A percentile compares a stretch with the other conserved stretches of the same genome.
These are phyloP conservation scores for Mayamaea pseudoterrestris DNA, from an alignment of 108 stramenopile genomes.

Conservation along the genomic window DNA sequence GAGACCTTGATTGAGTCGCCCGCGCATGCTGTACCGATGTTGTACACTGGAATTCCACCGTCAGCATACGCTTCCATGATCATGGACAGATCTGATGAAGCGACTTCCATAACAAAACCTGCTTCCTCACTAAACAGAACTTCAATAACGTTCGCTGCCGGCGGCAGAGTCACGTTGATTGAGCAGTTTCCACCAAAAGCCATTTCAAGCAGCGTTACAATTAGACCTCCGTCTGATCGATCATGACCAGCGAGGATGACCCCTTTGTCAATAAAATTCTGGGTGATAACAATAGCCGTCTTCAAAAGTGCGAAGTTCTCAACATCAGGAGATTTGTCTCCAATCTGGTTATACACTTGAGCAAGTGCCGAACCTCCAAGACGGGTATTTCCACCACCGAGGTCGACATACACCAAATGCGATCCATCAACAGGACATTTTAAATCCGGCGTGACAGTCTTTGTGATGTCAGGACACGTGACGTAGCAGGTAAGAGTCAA, in stretches of 20 bases:
- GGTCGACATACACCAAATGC: conserved; percentile 78
- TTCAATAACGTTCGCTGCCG: conserved; percentile 59
- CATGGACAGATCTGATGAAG: conserved; percentile 26
- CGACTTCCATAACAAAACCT: conserved; percentile 88
- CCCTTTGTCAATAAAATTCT: conserved; percentile 72
- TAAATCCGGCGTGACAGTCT: conserved; percentile 94
- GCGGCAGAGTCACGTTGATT: conserved; percentile 73
- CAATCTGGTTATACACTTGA: conserved; percentile 89
- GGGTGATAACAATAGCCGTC: conserved; percentile 82
- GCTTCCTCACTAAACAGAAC: conserved; percentile 94
- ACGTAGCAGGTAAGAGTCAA: conserved; percentile 93
- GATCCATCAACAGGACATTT: conserved; percentile 65
- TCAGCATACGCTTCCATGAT: conserved; percentile 59
- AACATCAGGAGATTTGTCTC: conserved; percentile 85
- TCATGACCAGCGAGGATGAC: conserved; percentile 90
- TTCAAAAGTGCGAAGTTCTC: conserved; percentile 77
- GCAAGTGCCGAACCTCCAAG: conserved; percentile 94
- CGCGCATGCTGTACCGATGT: conserved; percentile 71
- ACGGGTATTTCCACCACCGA: conserved; percentile 70
- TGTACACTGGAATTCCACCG: conserved; percentile 51
- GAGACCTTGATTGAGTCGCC: conserved; percentile 77
- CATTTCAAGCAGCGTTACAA: conserved; percentile 90
- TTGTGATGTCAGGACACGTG: conserved; percentile 87
- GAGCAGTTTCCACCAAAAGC: conserved; percentile 97
- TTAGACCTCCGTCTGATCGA: conserved; percentile 92